These are phyloP conservation scores for Suhomyces guaymorum DNA, from an alignment of 1,139 yeast genomes.

Conservation along the genomic window DNA sequence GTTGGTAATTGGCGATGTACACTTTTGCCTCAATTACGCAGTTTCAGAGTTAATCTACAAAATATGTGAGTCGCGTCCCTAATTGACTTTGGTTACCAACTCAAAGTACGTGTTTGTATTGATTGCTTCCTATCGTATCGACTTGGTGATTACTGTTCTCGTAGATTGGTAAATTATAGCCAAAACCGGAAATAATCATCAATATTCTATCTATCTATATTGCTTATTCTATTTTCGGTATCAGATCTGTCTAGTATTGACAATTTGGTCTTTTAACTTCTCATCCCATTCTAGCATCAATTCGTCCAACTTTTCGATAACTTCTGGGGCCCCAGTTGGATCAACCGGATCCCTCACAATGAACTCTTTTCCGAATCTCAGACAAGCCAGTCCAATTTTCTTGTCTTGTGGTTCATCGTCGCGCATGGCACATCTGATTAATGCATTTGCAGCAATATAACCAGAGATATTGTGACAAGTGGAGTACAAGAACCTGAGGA, in stretches of 20 bases:
- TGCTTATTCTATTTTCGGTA: no score
- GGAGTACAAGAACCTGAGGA: slow-evolving; percentile 83
- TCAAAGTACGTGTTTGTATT: no score
- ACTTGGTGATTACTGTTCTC: no score
- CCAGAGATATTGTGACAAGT: slow-evolving; percentile 89
- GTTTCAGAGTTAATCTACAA: no score
- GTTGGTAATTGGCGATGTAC: no score
- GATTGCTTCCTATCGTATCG: no score
- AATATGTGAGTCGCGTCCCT: no score
- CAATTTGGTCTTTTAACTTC: slow-evolving; percentile 69
- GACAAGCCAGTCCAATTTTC: slow-evolving; percentile 77
- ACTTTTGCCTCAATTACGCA: no score
- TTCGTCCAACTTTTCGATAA: slow-evolving; percentile 57
- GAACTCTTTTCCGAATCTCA: slow-evolving; percentile 63
- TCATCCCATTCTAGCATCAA: slow-evolving; percentile 50
- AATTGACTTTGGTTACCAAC: no score
- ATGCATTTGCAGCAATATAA: slow-evolving; percentile 86
- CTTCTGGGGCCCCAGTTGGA: slow-evolving; percentile 63
- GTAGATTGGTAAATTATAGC: no score
- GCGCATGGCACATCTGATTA: slow-evolving; percentile 42
- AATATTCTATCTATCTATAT: no score
- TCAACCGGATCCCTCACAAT: slow-evolving; percentile 58
- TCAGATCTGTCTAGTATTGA: slow-evolving; percentile 41
- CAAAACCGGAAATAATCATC: no score
- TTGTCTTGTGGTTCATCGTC: slow-evolving; percentile 49